Conservation (phyloP, 768 basidiomycete genomes). For the Podaxis rugospora region DNA sequence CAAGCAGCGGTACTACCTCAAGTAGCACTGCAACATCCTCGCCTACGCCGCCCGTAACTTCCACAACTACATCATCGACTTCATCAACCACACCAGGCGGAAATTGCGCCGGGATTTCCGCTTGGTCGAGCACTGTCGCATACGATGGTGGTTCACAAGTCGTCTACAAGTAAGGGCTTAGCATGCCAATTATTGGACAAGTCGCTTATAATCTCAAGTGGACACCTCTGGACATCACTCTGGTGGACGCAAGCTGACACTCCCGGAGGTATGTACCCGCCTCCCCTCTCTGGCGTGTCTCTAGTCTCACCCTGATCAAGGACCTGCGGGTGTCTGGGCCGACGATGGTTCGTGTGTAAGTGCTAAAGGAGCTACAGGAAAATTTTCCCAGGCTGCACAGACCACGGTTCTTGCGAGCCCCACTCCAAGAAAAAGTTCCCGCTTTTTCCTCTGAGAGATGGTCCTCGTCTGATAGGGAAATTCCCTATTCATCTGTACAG, state of each 20-base stretch:
- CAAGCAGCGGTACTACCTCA: constrained; percentile 15
- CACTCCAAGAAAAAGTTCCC: background rate
- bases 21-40: constrained; percentile 19
- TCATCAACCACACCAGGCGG: constrained; percentile 28
- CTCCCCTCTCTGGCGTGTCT: background rate
- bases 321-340: constrained; percentile 48
- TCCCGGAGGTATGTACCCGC: constrained; percentile 40
- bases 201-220: constrained; percentile 19
- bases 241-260: constrained; percentile 60
- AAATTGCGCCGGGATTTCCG: constrained; percentile 42
- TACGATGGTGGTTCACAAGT: constrained; percentile 53
- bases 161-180: constrained; percentile 40
- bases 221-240: constrained; percentile 42
- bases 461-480: background rate
- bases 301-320: constrained; percentile 23
- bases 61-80: constrained; percentile 15
- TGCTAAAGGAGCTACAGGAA: constrained; percentile 1
- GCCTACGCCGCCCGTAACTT: constrained; percentile 16
- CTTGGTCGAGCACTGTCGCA: constrained; percentile 43
- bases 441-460: background rate
- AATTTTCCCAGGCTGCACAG: constrained; percentile 1
- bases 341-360: constrained; percentile 48
- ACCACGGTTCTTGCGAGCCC: background rate
- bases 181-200: constrained; percentile 4
- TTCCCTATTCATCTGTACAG: background rate